phyloP scores from a whole-genome alignment of 352 stramenopile species.

The Halophytophthora polymorphica region DNA sequence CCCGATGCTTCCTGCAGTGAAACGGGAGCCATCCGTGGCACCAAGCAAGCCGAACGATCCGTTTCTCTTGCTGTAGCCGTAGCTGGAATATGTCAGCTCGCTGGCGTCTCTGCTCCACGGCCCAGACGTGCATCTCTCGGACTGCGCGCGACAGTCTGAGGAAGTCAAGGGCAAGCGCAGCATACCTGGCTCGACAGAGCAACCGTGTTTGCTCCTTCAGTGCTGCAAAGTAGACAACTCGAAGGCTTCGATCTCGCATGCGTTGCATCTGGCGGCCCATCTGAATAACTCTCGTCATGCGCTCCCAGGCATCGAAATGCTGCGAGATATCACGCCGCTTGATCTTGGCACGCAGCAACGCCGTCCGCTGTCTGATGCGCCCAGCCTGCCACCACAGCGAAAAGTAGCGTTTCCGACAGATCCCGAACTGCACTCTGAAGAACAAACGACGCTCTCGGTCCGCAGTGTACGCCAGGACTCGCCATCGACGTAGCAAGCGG shows the following conservation, averaged over 20 bases:
- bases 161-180: constrained; percentile 1
- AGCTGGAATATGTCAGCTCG: constrained; percentile 7
- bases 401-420: constrained; percentile 24
- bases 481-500: constrained; percentile 15
- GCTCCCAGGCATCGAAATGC: constrained; percentile 28
- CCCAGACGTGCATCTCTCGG: constrained; percentile 5
- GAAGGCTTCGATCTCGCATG: constrained; percentile 3
- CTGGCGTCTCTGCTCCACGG: constrained; percentile 5
- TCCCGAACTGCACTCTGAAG: constrained; percentile 16
- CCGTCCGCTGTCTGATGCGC: constrained; percentile 7
- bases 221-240: constrained; percentile 10
- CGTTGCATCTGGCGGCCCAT: constrained; percentile 7
- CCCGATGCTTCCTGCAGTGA: constrained; percentile 8
- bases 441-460: constrained; percentile 9
- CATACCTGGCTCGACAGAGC: constrained; percentile 1
- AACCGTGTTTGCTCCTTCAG: constrained; percentile 12
- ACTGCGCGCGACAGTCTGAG: constrained; percentile 11
- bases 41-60: constrained; percentile 18
- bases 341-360: constrained; percentile 10
- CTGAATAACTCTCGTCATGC: constrained; percentile 11
- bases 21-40: constrained; percentile 12
- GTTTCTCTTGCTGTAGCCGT: constrained; percentile 8
- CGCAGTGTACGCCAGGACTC: constrained; percentile 9
- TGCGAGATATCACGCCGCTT: constrained; percentile 7
- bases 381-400: constrained; percentile 25